phyloP scores from a whole-genome alignment of 1,284 basidiomycete species.

The Malassezia psittaci region DNA sequence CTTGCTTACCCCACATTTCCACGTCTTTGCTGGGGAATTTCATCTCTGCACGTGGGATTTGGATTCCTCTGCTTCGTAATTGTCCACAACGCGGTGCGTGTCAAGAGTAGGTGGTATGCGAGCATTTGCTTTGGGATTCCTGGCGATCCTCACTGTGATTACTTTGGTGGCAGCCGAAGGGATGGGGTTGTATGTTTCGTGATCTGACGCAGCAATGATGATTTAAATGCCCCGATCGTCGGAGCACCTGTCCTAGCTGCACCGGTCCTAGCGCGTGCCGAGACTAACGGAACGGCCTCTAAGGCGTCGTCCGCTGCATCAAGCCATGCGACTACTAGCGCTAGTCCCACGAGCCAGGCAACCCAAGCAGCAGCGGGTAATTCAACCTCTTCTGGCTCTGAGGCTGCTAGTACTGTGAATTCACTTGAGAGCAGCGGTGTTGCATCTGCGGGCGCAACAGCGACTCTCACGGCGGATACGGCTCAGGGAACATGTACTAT shows the following conservation, averaged over 20 bases:
- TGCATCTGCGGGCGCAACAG: constrained; percentile 21
- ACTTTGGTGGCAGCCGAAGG: not conserved
- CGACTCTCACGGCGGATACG: constrained; percentile 22
- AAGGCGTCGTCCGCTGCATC: not conserved
- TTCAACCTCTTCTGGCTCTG: not conserved
- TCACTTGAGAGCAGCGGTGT: constrained; percentile 14
- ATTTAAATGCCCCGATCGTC: not conserved
- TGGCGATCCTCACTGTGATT: not conserved
- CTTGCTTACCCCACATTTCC: not conserved
- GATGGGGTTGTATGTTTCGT: not conserved
- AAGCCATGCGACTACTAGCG: not conserved
- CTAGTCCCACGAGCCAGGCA: not conserved
- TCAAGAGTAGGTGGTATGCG: not conserved
- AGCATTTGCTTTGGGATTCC: not conserved
- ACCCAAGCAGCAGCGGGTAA: not conserved
- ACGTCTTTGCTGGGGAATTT: not conserved
- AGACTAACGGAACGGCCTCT: not conserved
- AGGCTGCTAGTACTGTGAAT: constrained; percentile 3
- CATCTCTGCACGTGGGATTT: not conserved
- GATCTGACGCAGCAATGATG: not conserved
- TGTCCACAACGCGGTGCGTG: not conserved
- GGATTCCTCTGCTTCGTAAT: not conserved
- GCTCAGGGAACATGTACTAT: constrained; percentile 19
- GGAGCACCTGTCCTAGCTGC: not conserved
- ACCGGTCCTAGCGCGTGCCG: not conserved